Conservation (phyloP, 148 eudicot species). For the Rhododendron vialii region DNA sequence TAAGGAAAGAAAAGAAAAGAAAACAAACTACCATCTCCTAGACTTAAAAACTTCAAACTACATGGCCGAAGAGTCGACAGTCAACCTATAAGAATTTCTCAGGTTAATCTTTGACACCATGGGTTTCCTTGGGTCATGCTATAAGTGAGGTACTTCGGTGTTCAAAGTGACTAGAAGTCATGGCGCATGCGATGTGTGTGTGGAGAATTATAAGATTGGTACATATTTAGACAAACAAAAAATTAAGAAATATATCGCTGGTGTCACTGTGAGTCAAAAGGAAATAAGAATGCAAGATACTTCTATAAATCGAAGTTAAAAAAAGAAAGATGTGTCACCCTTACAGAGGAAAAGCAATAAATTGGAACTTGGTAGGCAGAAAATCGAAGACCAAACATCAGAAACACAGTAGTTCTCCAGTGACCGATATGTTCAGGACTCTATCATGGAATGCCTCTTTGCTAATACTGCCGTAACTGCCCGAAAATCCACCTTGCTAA, state of each 20-base stretch:
- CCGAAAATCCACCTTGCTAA: too few species aligned
- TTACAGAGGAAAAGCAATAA: not conserved
- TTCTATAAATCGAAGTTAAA: not conserved
- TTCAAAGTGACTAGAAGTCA: not conserved
- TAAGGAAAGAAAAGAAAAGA: not conserved
- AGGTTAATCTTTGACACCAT: not conserved
- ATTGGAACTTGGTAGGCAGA: not conserved
- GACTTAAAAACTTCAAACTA: not conserved
- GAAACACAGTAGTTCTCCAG: too few species aligned
- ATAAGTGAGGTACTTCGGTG: not conserved
- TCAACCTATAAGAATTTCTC: not conserved
- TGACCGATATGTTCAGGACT: too few species aligned
- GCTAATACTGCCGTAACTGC: too few species aligned
- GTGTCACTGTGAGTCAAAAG: not conserved
- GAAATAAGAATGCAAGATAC: not conserved
- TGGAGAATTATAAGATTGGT: too few species aligned
- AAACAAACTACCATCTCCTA: not conserved
- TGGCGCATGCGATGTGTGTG: not conserved
- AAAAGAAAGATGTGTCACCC: not conserved
- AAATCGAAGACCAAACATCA: not conserved
- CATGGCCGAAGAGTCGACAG: not conserved
- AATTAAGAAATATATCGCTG: not conserved
- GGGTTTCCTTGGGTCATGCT: not conserved
- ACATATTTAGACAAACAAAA: not conserved
- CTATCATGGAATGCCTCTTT: too few species aligned